Base-by-base conservation (phyloP, 192 early-diverging fungal genomes). In the Paraglomus occultum region DNA sequence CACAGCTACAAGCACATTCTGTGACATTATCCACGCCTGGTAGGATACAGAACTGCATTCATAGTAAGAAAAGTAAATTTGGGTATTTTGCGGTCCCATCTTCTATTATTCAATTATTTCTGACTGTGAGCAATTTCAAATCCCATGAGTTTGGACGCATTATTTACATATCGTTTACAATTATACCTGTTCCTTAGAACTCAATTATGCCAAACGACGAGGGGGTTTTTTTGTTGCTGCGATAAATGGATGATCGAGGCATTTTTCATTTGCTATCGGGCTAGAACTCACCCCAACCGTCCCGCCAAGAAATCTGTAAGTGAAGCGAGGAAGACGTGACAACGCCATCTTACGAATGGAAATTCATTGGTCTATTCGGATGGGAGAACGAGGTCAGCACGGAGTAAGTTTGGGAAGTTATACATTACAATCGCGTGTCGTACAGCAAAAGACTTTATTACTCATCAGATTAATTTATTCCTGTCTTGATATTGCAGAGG, bases 361-460 rank as follows among this genome's bases (percentile, higher is more conserved):
- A 62, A 6, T 17, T 22, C 22, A 17, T 11, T 45, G 5, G 18
- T 12, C 45, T 62, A 47, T 22, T 42, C 8, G 60, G 46, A 45
- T 62, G 43, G 59, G 59, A 47, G 57, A 46, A 10, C 54, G 45
- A 18, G 67, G 55, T 48, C 44, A 59, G 12, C 53, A 55, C 6
- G 68, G 68, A 4, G 68, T 69, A 69, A 55, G 67, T 69, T 23
- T 43, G 15, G 8, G 17, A 60, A 17, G 11, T 38, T 61, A 31
- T 31, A 31, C 31, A 31, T 31, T 31, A 31, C 31, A 31, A 31
- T 31, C 40, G 58, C n/a, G n/a, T n/a, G n/a, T n/a, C n/a, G n/a
- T n/a, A n/a, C n/a, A n/a, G n/a, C n/a, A n/a, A 31, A 31, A 2
- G 3, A n/a, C 46, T 9, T 62, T 42, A 46, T 44, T 40, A 12